These are phyloP conservation scores for Saccharomyces hybrid DNA, from an alignment of 1,139 yeast species.

Conservation along the genomic window DNA sequence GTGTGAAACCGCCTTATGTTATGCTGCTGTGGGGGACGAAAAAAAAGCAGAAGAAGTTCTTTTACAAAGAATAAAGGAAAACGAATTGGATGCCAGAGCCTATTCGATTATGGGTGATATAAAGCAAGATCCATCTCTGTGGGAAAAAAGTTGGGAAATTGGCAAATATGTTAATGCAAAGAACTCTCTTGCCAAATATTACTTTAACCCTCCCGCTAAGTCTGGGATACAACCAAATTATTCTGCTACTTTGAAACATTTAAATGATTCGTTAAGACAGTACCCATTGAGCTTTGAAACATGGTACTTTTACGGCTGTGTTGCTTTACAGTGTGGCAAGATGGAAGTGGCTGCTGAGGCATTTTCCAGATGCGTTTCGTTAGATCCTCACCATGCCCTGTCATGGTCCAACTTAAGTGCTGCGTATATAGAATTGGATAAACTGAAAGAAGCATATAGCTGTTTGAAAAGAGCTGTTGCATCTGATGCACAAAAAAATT, in stretches of 20 bases:
- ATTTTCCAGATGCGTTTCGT: constrained; percentile 79
- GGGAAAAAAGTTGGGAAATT: constrained; percentile 84
- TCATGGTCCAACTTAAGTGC: constrained; percentile 96
- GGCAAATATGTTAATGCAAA: constrained; percentile 83
- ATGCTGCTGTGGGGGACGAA: constrained; percentile 78
- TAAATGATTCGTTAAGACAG: constrained; percentile 64
- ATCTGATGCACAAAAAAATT: constrained; percentile 63
- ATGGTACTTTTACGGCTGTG: constrained; percentile 90
- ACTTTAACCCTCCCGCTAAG: constrained; percentile 55
- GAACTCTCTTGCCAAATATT: constrained; percentile 68
- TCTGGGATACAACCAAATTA: constrained; percentile 49
- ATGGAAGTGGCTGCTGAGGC: constrained; percentile 85
- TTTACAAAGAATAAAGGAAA: constrained; percentile 42
- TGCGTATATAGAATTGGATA: constrained; percentile 58
- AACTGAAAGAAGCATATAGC: constrained; percentile 68
- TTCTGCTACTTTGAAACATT: constrained; percentile 52
- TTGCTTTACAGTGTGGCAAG: constrained; percentile 69
- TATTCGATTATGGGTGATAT: constrained; percentile 82
- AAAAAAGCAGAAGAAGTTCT: constrained; percentile 57
- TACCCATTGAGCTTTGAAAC: constrained; percentile 76
- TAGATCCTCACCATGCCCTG: constrained; percentile 74
- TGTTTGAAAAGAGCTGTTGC: constrained; percentile 75
- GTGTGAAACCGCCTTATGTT: constrained; percentile 84
- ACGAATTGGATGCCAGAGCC: constrained; percentile 78
- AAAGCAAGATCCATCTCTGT: constrained; percentile 62